phyloP scores from a whole-genome alignment of 23 red algal genomes.

The Agarophyton chilense region DNA sequence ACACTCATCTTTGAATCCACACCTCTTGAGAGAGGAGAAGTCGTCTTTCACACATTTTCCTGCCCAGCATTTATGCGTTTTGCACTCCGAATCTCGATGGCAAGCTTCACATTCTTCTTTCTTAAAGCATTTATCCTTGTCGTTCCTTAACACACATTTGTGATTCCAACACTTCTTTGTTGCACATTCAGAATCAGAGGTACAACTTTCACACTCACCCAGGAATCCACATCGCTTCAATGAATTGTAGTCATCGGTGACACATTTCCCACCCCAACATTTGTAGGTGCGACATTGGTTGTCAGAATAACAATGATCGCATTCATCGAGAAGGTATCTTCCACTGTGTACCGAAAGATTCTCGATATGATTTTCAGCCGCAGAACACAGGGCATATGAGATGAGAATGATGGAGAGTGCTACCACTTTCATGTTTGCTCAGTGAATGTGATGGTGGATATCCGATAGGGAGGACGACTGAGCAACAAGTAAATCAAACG shows the following conservation, averaged over 20 bases:
- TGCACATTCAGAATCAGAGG: neutral
- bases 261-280: constrained; percentile 43
- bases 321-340: constrained; percentile 3
- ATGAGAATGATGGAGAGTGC: neutral
- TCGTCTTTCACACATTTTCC: constrained; percentile 10
- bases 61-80: constrained; percentile 37
- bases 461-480: too few species aligned
- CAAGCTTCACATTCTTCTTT: constrained; percentile 40
- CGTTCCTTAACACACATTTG: constrained; percentile 6
- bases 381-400: neutral
- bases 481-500: too few species aligned
- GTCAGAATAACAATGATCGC: constrained; percentile 3
- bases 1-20: constrained; percentile 29
- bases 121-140: constrained; percentile 32
- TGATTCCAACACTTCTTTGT: constrained; percentile 47
- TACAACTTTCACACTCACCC: neutral
- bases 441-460: too few species aligned
- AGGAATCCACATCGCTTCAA: constrained; percentile 25
- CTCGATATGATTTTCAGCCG: neutral
- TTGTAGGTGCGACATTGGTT: constrained; percentile 31
- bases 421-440: neutral
- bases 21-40: neutral
- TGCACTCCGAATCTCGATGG: constrained; percentile 5
- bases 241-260: neutral
- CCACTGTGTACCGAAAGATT: neutral